These are phyloP conservation scores for Saccharomyces eubayanus DNA, from an alignment of 805 yeast genomes.

Conservation along the genomic window DNA sequence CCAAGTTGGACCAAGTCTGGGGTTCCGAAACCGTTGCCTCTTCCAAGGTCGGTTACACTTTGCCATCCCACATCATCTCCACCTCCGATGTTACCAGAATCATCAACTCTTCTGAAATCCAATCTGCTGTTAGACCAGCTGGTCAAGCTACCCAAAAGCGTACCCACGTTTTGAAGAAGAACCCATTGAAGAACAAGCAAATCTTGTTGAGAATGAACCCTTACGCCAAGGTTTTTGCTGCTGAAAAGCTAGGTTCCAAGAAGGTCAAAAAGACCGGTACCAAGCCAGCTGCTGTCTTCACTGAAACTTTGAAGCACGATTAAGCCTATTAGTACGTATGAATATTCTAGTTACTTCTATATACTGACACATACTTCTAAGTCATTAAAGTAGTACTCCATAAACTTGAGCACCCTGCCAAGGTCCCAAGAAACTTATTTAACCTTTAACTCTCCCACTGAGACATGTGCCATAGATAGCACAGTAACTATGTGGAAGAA, in stretches of 20 bases:
- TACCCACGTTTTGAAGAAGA: constrained; percentile 94
- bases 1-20: constrained; percentile 94
- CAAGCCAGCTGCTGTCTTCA: constrained; percentile 68
- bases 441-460: not conserved
- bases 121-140: constrained; percentile 93
- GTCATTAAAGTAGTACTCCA: not conserved
- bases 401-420: not conserved
- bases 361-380: not conserved
- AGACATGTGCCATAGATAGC: not conserved
- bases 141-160: constrained; percentile 92
- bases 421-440: not conserved
- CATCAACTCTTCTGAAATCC: constrained; percentile 98
- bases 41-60: constrained; percentile 78
- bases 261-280: constrained; percentile 59
- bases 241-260: constrained; percentile 79
- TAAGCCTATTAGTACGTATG: constrained; percentile 23
- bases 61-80: constrained; percentile 90
- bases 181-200: constrained; percentile 99
- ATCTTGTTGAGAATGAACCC: constrained; percentile 98
- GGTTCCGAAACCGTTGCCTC: constrained; percentile 83
- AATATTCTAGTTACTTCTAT: not conserved
- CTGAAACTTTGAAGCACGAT: constrained; percentile 57
- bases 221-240: constrained; percentile 94
- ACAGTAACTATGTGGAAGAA: not conserved
- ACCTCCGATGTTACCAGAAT: constrained; percentile 94